Evolutionary conservation across 164 flowering plant species (phyloP).

Genomic region (Cinnamomum chago): DNA sequence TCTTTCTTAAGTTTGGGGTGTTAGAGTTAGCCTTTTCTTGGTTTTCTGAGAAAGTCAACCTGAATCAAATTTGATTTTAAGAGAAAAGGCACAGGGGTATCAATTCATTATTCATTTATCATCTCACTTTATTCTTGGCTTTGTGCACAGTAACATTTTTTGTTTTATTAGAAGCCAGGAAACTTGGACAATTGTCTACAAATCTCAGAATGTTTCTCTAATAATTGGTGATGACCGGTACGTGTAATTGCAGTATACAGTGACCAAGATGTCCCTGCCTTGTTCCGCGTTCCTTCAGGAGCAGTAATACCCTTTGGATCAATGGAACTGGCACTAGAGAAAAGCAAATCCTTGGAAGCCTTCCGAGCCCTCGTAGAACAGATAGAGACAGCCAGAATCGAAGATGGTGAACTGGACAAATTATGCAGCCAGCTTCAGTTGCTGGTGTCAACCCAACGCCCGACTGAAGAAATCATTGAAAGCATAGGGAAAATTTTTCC

Average conservation of each 20-base stretch:
- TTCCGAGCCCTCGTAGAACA: constrained; percentile 46
- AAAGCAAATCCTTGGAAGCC: constrained; percentile 37
- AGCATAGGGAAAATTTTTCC: constrained; percentile 46
- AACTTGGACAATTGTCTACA: neutral
- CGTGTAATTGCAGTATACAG: constrained; percentile 47
- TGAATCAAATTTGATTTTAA: neutral
- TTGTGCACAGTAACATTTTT: no score
- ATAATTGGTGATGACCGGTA: neutral
- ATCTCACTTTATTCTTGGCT: no score
- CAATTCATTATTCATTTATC: no score
- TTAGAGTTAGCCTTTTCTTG: neutral
- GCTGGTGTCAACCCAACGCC: constrained; percentile 48
- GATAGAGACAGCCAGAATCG: constrained; percentile 65
- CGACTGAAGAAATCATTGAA: constrained; percentile 38
- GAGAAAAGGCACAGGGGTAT: neutral
- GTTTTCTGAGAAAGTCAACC: neutral
- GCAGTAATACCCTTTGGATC: constrained; percentile 83
- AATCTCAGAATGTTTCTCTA: neutral
- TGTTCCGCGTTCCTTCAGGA: constrained; percentile 71
- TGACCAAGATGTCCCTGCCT: constrained; percentile 78
- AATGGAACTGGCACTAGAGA: constrained; percentile 63
- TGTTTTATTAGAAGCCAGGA: neutral
- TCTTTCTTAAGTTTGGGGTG: neutral
- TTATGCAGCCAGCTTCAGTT: constrained; percentile 58
- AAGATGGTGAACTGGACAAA: constrained; percentile 62